These are phyloP conservation scores for Pogostemon cablin DNA, from an alignment of 257 asterid species.

Conservation along the genomic window DNA sequence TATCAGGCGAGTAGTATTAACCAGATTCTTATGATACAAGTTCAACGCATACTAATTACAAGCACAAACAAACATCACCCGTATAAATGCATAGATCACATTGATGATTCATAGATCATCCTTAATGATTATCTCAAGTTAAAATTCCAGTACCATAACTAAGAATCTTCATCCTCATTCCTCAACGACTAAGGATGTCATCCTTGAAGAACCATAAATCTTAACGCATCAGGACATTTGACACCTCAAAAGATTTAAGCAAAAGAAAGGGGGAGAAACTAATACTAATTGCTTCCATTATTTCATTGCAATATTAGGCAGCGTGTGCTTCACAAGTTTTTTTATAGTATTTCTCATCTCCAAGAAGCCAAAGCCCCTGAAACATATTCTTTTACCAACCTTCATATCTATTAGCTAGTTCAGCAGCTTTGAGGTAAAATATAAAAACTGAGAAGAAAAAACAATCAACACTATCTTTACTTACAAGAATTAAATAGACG, in stretches of 20 bases:
- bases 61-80: conserved; percentile 11
- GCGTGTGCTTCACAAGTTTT: not conserved
- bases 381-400: not conserved
- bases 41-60: not conserved
- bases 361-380: conserved; percentile 14
- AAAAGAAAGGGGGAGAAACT: conserved; percentile 8
- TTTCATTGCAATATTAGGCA: not conserved
- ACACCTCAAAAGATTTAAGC: not conserved
- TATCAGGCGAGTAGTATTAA: conserved; percentile 4
- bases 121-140: not conserved
- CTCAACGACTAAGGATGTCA: not conserved
- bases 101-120: conserved; percentile 1
- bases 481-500: not conserved
- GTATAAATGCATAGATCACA: not conserved
- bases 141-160: conserved; percentile 17
- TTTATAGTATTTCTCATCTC: not conserved
- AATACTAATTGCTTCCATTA: not conserved
- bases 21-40: conserved; percentile 10
- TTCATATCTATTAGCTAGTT: not conserved
- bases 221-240: not conserved
- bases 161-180: conserved; percentile 22
- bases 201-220: conserved; percentile 3
- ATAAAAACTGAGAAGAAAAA: not conserved
- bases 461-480: not conserved
- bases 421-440: not conserved